Evolutionary conservation across 73 alveolate species (phyloP).

Genomic region (Stentor roeselii): DNA sequence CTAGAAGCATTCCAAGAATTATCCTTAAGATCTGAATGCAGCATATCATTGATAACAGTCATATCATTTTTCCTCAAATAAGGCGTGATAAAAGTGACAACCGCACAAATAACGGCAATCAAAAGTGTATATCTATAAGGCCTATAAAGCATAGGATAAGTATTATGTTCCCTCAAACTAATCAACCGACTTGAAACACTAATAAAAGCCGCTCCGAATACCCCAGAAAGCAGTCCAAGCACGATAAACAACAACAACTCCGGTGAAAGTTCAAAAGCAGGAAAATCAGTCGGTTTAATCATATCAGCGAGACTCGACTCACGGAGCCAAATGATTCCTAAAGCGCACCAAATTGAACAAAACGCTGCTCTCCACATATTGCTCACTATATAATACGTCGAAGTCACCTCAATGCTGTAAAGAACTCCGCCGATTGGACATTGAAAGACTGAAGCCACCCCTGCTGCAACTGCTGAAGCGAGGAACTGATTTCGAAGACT

Average conservation of each 20-base stretch:
- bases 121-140: slow-evolving; percentile 2
- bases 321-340: slow-evolving; percentile 43
- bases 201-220: background rate
- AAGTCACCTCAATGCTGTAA: slow-evolving; percentile 76
- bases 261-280: background rate
- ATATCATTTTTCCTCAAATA: background rate
- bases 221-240: slow-evolving; percentile 2
- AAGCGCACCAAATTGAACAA: slow-evolving; percentile 63
- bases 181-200: background rate
- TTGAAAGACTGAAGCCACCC: slow-evolving; percentile 70
- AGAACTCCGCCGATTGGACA: slow-evolving; percentile 77
- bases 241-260: slow-evolving; percentile 4
- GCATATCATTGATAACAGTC: slow-evolving; percentile 18
- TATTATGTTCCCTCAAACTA: background rate
- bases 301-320: slow-evolving; percentile 36
- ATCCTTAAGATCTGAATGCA: background rate
- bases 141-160: background rate
- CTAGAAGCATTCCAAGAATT: background rate
- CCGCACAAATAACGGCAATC: background rate
- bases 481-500: slow-evolving; percentile 46
- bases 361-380: slow-evolving; percentile 74
- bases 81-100: background rate
- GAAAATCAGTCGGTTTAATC: slow-evolving; percentile 31
- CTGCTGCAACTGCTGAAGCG: slow-evolving; percentile 82
- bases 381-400: slow-evolving; percentile 75